Evolutionary conservation across 2,329 filamentous ascomycete species (phyloP), one percentile per base, ranked within the genome.

Genomic region (Exophiala lecanii-corni): DNA sequence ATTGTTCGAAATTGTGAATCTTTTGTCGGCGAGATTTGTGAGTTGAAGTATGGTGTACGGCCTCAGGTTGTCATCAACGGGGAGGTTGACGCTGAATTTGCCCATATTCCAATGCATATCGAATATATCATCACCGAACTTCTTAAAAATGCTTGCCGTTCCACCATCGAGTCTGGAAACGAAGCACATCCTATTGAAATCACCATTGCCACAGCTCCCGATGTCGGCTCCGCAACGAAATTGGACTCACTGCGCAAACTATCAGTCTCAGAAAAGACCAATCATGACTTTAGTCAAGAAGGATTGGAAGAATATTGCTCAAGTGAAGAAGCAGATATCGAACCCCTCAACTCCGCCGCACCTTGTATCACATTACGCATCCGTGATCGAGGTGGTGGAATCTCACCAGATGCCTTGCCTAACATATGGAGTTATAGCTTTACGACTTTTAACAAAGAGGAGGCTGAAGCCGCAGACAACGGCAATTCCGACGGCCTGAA

Each of bases 381-480:
- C 55, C 82, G 92, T 6, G 92, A 98, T 62, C 82, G 89, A n/a
- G 92, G 92, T 37, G 91, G 91, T 31, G 92, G 92, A 25, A 97
- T 98, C 43, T 78, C 81, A 1, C 86, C 89, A 0, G 86, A 89
- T 12, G 82, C 92, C 19, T 69, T 92, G 23, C 81, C 83, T 3
- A 83, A 91, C 54, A 89, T 98, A 45, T 98, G 92, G 89, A 89
- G 89, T 5, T 98, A 97, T 63, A 92, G 86, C 50, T 98, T 96
- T 63, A 96, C 91, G 15, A 98, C 92, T 0, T 97, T 97, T 64
- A 83, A 79, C 43, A 86, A 87, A 16, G 75, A 82, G 41, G 66
- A 77, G 53, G 60, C 72, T 55, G 58, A 68, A 3, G 56, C 65
- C 4, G 63, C 66, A 2, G 66, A 78, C 49, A 71, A 78, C 44